Evolutionary conservation across 1,139 yeast genomes (phyloP).

Genomic region (Saccharomycopsis crataegensis): DNA sequence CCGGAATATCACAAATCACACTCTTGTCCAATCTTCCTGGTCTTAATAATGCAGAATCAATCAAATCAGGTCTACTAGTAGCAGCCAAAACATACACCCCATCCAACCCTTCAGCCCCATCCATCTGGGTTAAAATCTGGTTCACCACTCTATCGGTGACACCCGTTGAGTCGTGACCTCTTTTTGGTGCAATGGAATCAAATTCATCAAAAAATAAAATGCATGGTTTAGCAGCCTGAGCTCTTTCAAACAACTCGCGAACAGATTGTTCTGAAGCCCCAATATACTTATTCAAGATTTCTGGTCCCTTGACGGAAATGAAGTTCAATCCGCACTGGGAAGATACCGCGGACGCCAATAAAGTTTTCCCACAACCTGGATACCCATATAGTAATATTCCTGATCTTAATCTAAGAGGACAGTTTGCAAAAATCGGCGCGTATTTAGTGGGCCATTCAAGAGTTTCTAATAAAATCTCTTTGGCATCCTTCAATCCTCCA

Average conservation of each 20-base stretch:
- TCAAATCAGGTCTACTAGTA: constrained; percentile 88
- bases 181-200: constrained; percentile 95
- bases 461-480: constrained; percentile 71
- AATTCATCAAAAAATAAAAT: constrained; percentile 94
- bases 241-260: constrained; percentile 87
- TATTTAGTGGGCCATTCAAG: constrained; percentile 96
- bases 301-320: constrained; percentile 94
- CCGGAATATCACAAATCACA: constrained; percentile 84
- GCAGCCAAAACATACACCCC: constrained; percentile 97
- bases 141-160: constrained; percentile 97
- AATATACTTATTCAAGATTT: constrained; percentile 87
- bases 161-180: constrained; percentile 98
- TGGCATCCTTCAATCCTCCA: constrained; percentile 80
- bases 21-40: constrained; percentile 96
- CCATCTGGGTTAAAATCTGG: constrained; percentile 96
- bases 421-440: constrained; percentile 84
- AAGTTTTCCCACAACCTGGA: constrained; percentile 97
- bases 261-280: constrained; percentile 97
- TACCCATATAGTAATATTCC: constrained; percentile 89
- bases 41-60: constrained; percentile 88
- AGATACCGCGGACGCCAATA: constrained; percentile 89
- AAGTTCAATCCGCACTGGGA: constrained; percentile 92
- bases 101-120: constrained; percentile 96
- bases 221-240: constrained; percentile 93
- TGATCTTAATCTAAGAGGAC: constrained; percentile 81